A percentile compares a stretch with the other conserved stretches of the same genome.
Conservation (phyloP, 768 basidiomycete species). For the Calocybe cyanea region DNA sequence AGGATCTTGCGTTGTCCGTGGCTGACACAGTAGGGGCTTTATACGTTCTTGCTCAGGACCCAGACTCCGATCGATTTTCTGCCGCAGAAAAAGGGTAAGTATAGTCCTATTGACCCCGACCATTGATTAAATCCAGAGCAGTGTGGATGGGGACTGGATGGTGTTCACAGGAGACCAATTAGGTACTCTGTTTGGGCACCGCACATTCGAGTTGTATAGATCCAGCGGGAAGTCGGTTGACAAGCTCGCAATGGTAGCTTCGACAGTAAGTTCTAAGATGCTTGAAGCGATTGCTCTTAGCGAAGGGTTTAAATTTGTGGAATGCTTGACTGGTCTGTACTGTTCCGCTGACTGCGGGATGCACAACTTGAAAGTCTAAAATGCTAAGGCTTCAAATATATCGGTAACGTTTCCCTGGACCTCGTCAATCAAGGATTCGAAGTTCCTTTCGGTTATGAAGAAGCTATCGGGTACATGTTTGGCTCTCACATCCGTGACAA, state of each 20-base stretch:
- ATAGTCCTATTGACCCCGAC: not conserved
- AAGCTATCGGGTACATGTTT: conserved; percentile 92
- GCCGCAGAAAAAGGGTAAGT: conserved; percentile 67
- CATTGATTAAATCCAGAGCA: conserved; percentile 11
- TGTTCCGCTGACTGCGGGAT: not conserved
- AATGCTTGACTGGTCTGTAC: conserved; percentile 73
- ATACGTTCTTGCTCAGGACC: conserved; percentile 86
- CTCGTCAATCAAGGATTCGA: conserved; percentile 65
- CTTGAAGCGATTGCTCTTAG: conserved; percentile 66
- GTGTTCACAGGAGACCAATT: conserved; percentile 85
- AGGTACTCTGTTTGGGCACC: conserved; percentile 48
- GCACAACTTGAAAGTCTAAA: not conserved
- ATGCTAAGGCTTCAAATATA: conserved; percentile 77
- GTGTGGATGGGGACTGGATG: conserved; percentile 55
- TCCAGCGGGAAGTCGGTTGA: conserved; percentile 40
- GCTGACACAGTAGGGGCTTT: conserved; percentile 49
- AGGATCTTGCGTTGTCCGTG: conserved; percentile 70
- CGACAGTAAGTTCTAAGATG: conserved; percentile 91
- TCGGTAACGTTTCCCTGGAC: conserved; percentile 76
- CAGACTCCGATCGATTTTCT: conserved; percentile 81
- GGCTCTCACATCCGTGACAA: conserved; percentile 79
- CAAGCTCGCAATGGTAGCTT: conserved; percentile 81
- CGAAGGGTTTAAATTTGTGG: conserved; percentile 82
- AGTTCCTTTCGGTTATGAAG: conserved; percentile 83
- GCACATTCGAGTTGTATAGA: conserved; percentile 39